These are phyloP conservation scores for Carpinus viminea DNA, from an alignment of 306 rosid genomes.

Conservation along the genomic window DNA sequence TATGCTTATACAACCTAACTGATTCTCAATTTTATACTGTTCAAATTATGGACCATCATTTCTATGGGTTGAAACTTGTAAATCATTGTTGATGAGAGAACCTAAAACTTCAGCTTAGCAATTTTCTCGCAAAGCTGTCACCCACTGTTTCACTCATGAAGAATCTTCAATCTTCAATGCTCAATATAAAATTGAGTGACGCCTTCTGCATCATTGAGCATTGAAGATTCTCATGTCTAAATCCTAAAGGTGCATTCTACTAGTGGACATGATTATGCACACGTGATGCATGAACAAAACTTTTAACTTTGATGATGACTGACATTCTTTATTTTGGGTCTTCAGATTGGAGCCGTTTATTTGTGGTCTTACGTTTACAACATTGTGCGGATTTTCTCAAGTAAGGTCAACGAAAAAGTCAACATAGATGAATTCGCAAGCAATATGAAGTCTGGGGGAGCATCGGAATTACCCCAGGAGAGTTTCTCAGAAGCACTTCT, in stretches of 20 bases:
- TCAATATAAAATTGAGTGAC: no score
- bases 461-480: constrained; percentile 21
- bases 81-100: background rate
- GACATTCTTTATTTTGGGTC: constrained; percentile 2
- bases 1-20: background rate
- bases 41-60: background rate
- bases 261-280: background rate
- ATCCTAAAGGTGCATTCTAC: background rate
- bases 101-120: no score
- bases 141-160: background rate
- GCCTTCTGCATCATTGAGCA: no score
- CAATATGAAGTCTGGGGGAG: constrained; percentile 25
- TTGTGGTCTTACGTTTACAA: constrained; percentile 86
- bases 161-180: background rate
- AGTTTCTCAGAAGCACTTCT: constrained; percentile 35
- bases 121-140: background rate
- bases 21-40: background rate
- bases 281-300: background rate
- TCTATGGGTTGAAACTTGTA: background rate
- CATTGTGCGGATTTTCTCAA: constrained; percentile 67
- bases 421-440: constrained; percentile 19
- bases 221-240: background rate
- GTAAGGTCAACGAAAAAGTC: constrained; percentile 18
- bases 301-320: background rate
- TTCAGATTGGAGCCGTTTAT: constrained; percentile 67